Conservation (phyloP, 805 yeast species). For the Maudiozyma pseudohumilis region DNA sequence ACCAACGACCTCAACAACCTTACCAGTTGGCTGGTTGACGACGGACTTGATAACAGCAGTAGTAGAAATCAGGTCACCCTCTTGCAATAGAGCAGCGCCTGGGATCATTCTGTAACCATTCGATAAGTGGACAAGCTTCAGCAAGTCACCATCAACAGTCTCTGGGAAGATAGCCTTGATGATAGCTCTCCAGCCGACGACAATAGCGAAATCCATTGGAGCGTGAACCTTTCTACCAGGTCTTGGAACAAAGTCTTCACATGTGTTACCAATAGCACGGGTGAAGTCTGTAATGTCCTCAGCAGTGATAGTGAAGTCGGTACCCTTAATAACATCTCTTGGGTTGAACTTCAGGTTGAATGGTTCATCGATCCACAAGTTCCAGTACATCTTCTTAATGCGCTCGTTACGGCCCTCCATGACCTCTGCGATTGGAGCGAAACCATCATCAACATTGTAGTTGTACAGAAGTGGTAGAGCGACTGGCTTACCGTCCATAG, state of each 20-base stretch:
- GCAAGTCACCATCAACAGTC: constrained; percentile 90
- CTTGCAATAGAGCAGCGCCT: constrained; percentile 80
- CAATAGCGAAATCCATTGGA: constrained; percentile 99
- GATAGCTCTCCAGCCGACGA: constrained; percentile 96
- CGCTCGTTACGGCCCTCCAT: constrained; percentile 86
- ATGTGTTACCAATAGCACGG: constrained; percentile 93
- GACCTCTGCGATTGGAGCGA: constrained; percentile 86
- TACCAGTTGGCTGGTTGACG: constrained; percentile 84
- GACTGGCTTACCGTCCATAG: constrained; percentile 64
- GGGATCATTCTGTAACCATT: constrained; percentile 90
- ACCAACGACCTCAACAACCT: constrained; percentile 92
- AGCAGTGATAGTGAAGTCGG: constrained; percentile 54
- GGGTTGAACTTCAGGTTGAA: constrained; percentile 59
- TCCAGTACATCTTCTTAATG: constrained; percentile 96
- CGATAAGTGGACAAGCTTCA: constrained; percentile 87
- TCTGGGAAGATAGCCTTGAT: constrained; percentile 97
- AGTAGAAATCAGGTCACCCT: constrained; percentile 77
- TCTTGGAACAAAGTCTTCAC: constrained; percentile 90
- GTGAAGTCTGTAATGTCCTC: constrained; percentile 84
- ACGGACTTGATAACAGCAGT: constrained; percentile 82
- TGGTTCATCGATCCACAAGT: constrained; percentile 78
- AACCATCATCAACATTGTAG: constrained; percentile 81
- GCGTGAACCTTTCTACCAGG: constrained; percentile 78
- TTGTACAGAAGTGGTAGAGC: constrained; percentile 68
- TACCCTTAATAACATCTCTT: constrained; percentile 61